Base-by-base conservation (phyloP, 805 yeast genomes). In the Saccharomyces cerevisiae region DNA sequence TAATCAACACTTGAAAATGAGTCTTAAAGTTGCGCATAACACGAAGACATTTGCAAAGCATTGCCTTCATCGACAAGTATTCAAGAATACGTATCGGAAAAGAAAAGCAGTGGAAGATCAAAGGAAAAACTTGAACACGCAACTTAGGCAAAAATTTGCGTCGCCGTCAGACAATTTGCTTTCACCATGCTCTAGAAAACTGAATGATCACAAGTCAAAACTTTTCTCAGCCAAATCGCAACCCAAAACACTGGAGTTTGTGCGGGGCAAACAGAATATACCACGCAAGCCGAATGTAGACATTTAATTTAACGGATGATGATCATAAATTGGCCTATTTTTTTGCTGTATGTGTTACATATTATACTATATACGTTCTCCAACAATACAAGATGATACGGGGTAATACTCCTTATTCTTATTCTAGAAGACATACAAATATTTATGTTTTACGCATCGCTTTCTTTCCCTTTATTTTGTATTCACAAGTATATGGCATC, bases 101-200 rank as follows among this genome's bases (percentile, higher is more conserved):
- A 53, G 49, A 26, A 55, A 51, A 46, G 52, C 50, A 13, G 56
- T 51, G 26, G 54, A 57, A 53, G 46, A 50, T 21, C 58, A 55
- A 46, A 43, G 50, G n/a, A 47, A 47, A 43, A 52, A 27, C 21
- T 36, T 46, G 22, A 26, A 48, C 36, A 36, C 36, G 36, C 51
- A 52, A 43, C 46, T 51, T 17, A 61, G 57, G 59, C 55, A 62
- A 53, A 66, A 66, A 41, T 66, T 71, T 57, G 71, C 80, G 6
- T 80, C 84, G 13, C 85, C 85, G 47, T 82, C 87, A 2, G 87
- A 82, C 60, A 77, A 72, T 50, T 58, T 81, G 57, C 65, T 82
- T 64, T 80, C 84, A 5, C 86, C 86, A 29, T 79, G 84, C 61
- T 75, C 84, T 1, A 78, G 79, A 57, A 82, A 79, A 62, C 66